Evolutionary conservation across 176 grass and related monocot species (phyloP).

Genomic region (Pharus latifolius): DNA sequence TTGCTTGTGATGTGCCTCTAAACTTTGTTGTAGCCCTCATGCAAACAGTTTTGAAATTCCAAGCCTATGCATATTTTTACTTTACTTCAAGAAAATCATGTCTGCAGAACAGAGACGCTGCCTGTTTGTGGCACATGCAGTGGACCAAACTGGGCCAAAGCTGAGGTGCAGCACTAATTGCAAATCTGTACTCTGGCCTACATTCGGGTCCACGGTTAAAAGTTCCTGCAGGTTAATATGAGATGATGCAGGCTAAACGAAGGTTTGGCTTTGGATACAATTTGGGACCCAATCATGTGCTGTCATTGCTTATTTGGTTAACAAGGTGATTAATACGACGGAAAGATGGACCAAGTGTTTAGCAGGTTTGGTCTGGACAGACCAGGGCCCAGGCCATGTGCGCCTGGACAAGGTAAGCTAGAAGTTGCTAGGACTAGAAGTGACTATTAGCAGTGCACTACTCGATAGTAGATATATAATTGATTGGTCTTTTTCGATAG

Average conservation of each 20-base stretch:
- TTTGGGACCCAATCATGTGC: slow-evolving; percentile 30
- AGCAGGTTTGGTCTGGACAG: slow-evolving; percentile 26
- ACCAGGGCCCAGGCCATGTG: slow-evolving; percentile 37
- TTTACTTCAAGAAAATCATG: background rate
- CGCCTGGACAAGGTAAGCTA: slow-evolving; percentile 28
- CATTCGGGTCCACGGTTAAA: slow-evolving; percentile 14
- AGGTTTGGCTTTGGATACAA: background rate
- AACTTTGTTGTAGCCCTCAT: background rate
- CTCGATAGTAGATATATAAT: background rate
- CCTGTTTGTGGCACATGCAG: slow-evolving; percentile 1
- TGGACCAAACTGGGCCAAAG: slow-evolving; percentile 17
- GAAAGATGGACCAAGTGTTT: slow-evolving; percentile 9
- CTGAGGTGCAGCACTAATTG: slow-evolving; percentile 3
- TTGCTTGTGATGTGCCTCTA: background rate
- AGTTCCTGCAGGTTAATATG: background rate
- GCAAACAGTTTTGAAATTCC: background rate
- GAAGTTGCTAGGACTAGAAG: slow-evolving; percentile 15
- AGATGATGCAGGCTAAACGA: background rate
- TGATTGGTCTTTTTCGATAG: background rate
- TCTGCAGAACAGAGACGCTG: background rate
- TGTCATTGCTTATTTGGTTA: slow-evolving; percentile 20
- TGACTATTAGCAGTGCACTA: slow-evolving; percentile 1
- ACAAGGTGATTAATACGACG: background rate
- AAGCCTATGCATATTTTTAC: background rate
- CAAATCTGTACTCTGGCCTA: slow-evolving; percentile 11